Evolutionary conservation across 2,329 filamentous ascomycete species (phyloP), one percentile per base, ranked within the genome.

Genomic region (Chaetothyriales sp.): DNA sequence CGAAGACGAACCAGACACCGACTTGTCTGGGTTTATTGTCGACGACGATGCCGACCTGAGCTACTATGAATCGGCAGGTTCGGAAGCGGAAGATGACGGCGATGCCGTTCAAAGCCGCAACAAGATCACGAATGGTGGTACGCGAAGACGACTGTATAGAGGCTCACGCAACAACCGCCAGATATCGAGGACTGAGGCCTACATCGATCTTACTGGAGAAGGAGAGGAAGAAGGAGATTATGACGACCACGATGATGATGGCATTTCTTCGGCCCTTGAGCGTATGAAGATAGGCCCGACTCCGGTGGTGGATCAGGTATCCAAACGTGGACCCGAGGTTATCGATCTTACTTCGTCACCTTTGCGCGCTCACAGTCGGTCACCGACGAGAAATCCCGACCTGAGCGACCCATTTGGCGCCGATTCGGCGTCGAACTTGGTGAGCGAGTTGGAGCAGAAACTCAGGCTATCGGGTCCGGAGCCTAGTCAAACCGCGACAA

Each of bases 11-110:
- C 56, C 58, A 48, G 60, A 60, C 43, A 63, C 59, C 7, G 61
- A 62, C 48, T 47, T 62, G 33, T 61, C 58, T 51, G 60, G 60
- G 7, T 62, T 62, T 44, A 61, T 62, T 50, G 60, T 62, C 4
- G 62, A 59, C 37, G 61, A 63, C 46, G 55, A 63, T 44, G 60
- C 55, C 4, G 57, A 58, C 19, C 49, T 61, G 46, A 63, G 57
- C 48, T 57, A 54, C 49, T 51, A 60, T 48, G 56, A 55, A 9
- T 56, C 51, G 40, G 52, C 58, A n/a, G 49, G 46, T 7, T 51
- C 53, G 20, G 50, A 51, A 10, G 52, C 55, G 19, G 25, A 43
- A 43, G 47, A 49, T 19, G 37, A 47, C 43, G 46, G 44, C 47
- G 46, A 51, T 48, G 19, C 48, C 47, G 40, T 54, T 25, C 22